Base-by-base conservation (phyloP, 768 basidiomycete genomes). In the Lyophyllum atratum region DNA sequence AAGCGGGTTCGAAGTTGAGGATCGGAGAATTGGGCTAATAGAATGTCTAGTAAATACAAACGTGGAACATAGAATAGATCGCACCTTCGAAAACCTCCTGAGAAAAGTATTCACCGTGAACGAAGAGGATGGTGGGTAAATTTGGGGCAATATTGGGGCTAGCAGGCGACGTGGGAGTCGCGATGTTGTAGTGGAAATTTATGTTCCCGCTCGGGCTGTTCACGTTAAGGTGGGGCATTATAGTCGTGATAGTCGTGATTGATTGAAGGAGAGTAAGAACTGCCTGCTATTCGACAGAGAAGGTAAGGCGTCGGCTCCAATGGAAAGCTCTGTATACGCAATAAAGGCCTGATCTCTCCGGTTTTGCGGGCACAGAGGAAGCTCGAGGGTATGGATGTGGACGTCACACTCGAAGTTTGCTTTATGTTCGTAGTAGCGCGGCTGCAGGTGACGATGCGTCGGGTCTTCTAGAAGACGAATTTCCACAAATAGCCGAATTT, bases 111-210 rank as follows among this genome's bases (percentile, higher is more conserved):
- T 68, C 69, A 12, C 74, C 67, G 59, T 79, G 76, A 19, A 77
- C 57, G 55, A 76, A 74, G 19, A 79, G 44, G 31, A 77, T 67
- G 15, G 67, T 72, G 12, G 76, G 77, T 21, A 77, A 45, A n/a
- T 62, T 65, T 15, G 68, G 60, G 52, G 69, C 69, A 28, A 79
- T 73, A 22, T 60, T 44, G n/a, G 65, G 58, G 15, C 71, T 71
- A 9, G 64, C 64, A 7, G 65, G 51, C 19, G 58, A 67, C 17
- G 64, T 69, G 17, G 77, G 76, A 1, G 76, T 79, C 1, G 74
- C 65, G 34, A 79, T 76, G 22, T 63, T 64, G 54, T 77, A 79
- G 56, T 65, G 60, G 44, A 72, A 66, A 28, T 67, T 68, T 59
- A 66, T 63, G 10, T 65, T 53, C 2, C 74, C 73, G 37, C 61